Evolutionary conservation across 1,139 yeast species (phyloP).

Genomic region (Sporopachydermia cereana): DNA sequence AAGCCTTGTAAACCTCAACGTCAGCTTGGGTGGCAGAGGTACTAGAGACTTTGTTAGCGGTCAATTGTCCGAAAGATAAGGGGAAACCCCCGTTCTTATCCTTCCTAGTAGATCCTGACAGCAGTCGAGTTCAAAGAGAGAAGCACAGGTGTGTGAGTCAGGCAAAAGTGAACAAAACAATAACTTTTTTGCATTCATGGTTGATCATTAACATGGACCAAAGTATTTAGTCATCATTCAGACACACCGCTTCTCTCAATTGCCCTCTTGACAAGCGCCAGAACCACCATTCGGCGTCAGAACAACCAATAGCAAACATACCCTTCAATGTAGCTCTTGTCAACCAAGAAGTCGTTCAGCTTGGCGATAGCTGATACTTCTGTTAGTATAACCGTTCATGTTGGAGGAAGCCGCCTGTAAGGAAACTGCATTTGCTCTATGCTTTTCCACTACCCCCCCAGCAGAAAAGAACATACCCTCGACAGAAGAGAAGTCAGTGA

Average conservation of each 20-base stretch:
- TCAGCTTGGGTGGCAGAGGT: conserved; percentile 91
- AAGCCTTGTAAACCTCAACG: conserved; percentile 86
- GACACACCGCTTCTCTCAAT: conserved; percentile 7
- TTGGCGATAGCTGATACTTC: conserved; percentile 64
- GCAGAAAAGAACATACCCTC: conserved; percentile 28
- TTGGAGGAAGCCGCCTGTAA: no score
- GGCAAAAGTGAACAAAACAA: conserved; percentile 9
- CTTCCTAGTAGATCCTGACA: neutral
- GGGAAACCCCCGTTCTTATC: neutral
- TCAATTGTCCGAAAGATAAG: conserved; percentile 21
- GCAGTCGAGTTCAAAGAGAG: no score
- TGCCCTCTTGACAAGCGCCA: conserved; percentile 2
- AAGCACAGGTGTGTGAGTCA: neutral
- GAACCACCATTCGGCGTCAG: neutral
- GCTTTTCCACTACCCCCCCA: no score
- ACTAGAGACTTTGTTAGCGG: conserved; percentile 27
- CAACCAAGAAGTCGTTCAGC: conserved; percentile 80
- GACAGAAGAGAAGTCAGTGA: conserved; percentile 31
- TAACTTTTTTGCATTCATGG: conserved; percentile 51
- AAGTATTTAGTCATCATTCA: conserved; percentile 52
- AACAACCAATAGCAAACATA: conserved; percentile 37
- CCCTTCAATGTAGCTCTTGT: conserved; percentile 92
- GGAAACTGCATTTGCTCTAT: no score
- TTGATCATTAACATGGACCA: conserved; percentile 95
- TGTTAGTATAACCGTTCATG: conserved; percentile 2